These are phyloP conservation scores for Clarireedia homoeocarpa DNA, from an alignment of 2,329 filamentous ascomycete species.

Conservation along the genomic window DNA sequence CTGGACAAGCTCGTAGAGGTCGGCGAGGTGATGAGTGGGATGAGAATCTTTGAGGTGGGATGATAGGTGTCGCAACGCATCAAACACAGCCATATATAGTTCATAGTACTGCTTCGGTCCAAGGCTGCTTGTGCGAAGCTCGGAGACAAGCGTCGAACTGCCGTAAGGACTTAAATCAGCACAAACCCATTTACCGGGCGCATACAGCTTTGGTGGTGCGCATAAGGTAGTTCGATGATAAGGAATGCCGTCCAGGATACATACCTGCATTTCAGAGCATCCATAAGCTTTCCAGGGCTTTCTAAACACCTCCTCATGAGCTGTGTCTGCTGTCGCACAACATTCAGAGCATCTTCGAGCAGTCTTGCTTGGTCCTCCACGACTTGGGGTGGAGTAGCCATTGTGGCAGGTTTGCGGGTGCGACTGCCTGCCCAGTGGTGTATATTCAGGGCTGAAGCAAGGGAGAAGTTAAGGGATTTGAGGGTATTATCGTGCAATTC, in stretches of 20 bases:
- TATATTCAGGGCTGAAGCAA: slow-evolving; percentile 18
- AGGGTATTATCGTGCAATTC: neutral
- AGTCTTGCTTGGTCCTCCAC: slow-evolving; percentile 81
- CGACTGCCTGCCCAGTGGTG: slow-evolving; percentile 20
- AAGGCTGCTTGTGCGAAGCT: slow-evolving; percentile 90
- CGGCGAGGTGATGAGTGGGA: slow-evolving; percentile 93
- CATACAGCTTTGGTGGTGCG: neutral
- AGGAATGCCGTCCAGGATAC: slow-evolving; percentile 29
- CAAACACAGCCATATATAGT: slow-evolving; percentile 98
- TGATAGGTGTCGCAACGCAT: slow-evolving; percentile 91
- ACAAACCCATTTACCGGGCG: slow-evolving; percentile 15
- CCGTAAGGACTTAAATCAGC: slow-evolving; percentile 22
- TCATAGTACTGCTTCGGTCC: slow-evolving; percentile 99
- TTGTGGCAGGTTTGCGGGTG: slow-evolving; percentile 24
- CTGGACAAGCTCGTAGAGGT: slow-evolving; percentile 94
- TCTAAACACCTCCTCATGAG: slow-evolving; percentile 98
- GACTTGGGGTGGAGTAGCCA: slow-evolving; percentile 47
- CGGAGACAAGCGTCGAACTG: slow-evolving; percentile 96
- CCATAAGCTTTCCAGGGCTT: slow-evolving; percentile 97
- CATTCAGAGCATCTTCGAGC: slow-evolving; percentile 92
- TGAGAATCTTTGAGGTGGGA: slow-evolving; percentile 96
- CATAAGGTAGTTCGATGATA: neutral
- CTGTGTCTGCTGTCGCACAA: slow-evolving; percentile 93
- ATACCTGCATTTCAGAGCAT: slow-evolving; percentile 98
- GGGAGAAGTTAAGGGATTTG: neutral